Evolutionary conservation across 148 eudicot genomes (phyloP), one percentile per base, ranked within the genome.

Genomic region (Linanthus parryae): DNA sequence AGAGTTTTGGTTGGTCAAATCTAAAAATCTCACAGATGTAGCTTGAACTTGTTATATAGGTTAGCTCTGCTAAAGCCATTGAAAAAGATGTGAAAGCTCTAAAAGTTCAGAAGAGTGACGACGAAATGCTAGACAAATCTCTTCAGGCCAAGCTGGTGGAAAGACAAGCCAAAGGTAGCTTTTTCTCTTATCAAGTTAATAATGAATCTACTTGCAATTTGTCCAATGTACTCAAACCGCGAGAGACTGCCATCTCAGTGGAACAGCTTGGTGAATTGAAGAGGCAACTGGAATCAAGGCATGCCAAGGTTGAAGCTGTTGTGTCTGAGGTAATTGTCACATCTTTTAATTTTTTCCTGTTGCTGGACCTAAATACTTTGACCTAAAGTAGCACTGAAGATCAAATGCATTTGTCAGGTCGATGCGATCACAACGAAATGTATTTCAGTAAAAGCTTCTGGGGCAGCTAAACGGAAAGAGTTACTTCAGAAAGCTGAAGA

Each of bases 11-110:
- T n/a, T n/a, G n/a, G n/a, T n/a, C n/a, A n/a, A n/a, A n/a, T n/a
- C n/a, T n/a, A n/a, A n/a, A n/a, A n/a, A n/a, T n/a, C n/a, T n/a
- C n/a, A n/a, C n/a, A n/a, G n/a, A n/a, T n/a, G n/a, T n/a, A n/a
- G n/a, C 24, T 52, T 41, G 43, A 29, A 19, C 55, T 45, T n/a
- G n/a, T 57, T 12, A 54, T 55, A 60, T 73, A 91, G 98, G 80
- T 84, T 18, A 87, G 70, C 54, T 77, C 79, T 42, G 76, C 79
- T 21, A 91, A 91, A 72, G 33, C 82, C 34, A 67, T 69, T 64
- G 98, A 91, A 27, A 87, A 88, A 72, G 89, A 78, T 40, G 76
- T 82, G 20, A 92, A 92, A 74, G 69, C 69, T 60, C 63, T 87
- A 22, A 88, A 84, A 70, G 60, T 66, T 42, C 79, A 82, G 83